phyloP scores from a whole-genome alignment of 192 early-diverging fungal species.

The Podila horticola region DNA sequence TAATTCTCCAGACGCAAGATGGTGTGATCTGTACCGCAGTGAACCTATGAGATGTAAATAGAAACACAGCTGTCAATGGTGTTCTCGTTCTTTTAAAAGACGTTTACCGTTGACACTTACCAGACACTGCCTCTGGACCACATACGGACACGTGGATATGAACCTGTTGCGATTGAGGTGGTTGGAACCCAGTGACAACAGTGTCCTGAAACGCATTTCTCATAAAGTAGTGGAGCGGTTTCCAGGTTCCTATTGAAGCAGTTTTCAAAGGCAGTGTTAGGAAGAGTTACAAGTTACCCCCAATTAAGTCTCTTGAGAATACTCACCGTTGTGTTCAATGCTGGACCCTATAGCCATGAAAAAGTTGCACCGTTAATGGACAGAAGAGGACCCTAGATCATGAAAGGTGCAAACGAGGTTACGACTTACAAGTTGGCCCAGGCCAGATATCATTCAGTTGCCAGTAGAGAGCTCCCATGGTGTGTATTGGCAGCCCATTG shows the following conservation, averaged over 20 bases:
- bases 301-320: background rate
- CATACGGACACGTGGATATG: constrained; percentile 24
- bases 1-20: background rate
- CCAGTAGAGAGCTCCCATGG: constrained; percentile 50
- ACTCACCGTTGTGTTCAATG: constrained; percentile 34
- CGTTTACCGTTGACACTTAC: background rate
- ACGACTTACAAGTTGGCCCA: constrained; percentile 28
- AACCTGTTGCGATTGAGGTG: background rate
- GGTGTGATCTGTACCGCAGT: background rate
- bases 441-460: constrained; percentile 52
- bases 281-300: too few relatives aligned
- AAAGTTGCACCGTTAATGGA: too few relatives aligned
- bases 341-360: constrained; percentile 27
- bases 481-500: background rate
- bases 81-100: too few relatives aligned
- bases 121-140: background rate
- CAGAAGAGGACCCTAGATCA: background rate
- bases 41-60: background rate
- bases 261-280: background rate
- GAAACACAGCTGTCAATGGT: too few relatives aligned
- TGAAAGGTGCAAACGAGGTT: background rate
- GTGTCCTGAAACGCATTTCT: constrained; percentile 26
- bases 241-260: constrained; percentile 23
- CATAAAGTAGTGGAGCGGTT: constrained; percentile 36
- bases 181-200: constrained; percentile 25